Conservation (phyloP, 164 flowering plant species). For the Echeveria elegans region DNA sequence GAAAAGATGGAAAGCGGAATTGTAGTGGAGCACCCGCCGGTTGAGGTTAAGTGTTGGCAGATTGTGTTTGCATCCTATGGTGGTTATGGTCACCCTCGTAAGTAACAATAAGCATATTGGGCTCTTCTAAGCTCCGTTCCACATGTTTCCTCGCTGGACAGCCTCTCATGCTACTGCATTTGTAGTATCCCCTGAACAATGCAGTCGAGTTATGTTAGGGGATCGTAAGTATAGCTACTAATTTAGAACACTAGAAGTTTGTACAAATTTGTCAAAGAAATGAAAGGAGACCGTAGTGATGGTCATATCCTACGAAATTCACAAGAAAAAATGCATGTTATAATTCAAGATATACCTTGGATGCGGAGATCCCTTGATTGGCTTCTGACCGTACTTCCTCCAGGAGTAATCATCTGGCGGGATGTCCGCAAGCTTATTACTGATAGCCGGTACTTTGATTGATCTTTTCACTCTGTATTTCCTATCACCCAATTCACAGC, state of each 20-base stretch:
- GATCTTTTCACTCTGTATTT: not conserved
- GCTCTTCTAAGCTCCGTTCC: slow-evolving; percentile 8
- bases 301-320: not conserved
- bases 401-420: slow-evolving; percentile 4
- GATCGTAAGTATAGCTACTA: too few relatives aligned
- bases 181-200: slow-evolving; percentile 11
- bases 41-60: not conserved
- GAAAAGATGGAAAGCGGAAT: not conserved
- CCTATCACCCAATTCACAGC: not conserved
- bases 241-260: too few relatives aligned
- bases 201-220: too few relatives aligned
- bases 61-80: slow-evolving; percentile 2
- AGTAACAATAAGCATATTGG: slow-evolving; percentile 5
- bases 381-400: slow-evolving; percentile 8
- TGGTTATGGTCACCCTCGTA: slow-evolving; percentile 11
- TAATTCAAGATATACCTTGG: not conserved
- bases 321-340: not conserved
- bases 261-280: too few relatives aligned
- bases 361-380: slow-evolving; percentile 6
- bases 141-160: slow-evolving; percentile 10
- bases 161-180: slow-evolving; percentile 11
- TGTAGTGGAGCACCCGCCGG: not conserved
- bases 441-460: not conserved
- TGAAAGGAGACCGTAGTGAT: not conserved
- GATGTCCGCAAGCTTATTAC: not conserved